A percentile compares a stretch with the other conserved stretches of the same genome.
These are phyloP conservation scores for Cutaneotrichosporon dermatis DNA, from an alignment of 1,284 basidiomycete genomes.

Conservation along the genomic window DNA sequence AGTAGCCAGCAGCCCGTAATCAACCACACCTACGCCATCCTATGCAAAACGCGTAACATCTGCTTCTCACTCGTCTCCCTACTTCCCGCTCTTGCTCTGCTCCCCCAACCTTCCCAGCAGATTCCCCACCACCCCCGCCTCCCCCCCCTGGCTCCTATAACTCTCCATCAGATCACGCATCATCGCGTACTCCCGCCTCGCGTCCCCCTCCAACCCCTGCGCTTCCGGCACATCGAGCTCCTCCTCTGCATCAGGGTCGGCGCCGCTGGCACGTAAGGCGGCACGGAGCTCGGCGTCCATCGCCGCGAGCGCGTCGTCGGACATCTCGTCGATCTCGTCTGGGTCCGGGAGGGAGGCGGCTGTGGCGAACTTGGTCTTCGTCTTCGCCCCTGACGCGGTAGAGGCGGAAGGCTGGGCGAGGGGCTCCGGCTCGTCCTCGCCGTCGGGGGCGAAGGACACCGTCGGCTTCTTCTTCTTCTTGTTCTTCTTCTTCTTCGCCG, in stretches of 20 bases:
- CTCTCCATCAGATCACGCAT: constrained; percentile 95
- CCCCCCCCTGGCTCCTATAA: constrained; percentile 79
- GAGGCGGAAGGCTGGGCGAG: neutral
- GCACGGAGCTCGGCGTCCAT: constrained; percentile 80
- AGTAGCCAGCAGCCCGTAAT: no score
- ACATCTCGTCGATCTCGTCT: constrained; percentile 53
- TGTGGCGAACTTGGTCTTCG: no score
- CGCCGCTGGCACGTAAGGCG: constrained; percentile 55
- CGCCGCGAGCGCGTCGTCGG: constrained; percentile 61
- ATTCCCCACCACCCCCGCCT: constrained; percentile 82
- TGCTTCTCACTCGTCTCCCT: no score
- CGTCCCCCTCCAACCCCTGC: constrained; percentile 54
- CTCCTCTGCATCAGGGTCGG: constrained; percentile 34
- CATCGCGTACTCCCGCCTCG: constrained; percentile 71
- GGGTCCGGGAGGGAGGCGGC: constrained; percentile 38
- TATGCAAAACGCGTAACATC: no score
- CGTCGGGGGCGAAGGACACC: neutral
- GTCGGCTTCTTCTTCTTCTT: constrained; percentile 1
- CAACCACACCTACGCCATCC: no score
- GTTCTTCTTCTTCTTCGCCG: neutral
- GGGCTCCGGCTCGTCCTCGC: neutral
- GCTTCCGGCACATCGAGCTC: constrained; percentile 34
- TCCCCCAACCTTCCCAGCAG: constrained; percentile 65
- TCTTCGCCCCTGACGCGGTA: no score
- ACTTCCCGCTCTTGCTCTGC: no score